phyloP scores from a whole-genome alignment of 805 yeast species.

The Pichia rugopelliculosa region DNA sequence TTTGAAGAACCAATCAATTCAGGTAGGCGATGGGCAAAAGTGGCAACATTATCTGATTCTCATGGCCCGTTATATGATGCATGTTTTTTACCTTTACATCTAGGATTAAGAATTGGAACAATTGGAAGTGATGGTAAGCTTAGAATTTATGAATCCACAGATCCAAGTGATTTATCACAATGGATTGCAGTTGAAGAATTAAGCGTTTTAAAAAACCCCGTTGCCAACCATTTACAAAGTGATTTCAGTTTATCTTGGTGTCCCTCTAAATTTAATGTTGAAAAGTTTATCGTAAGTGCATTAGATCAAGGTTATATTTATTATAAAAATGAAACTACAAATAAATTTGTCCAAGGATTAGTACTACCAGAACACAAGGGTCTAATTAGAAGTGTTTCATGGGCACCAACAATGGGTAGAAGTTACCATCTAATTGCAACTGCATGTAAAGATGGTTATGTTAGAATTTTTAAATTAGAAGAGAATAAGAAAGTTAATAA shows the following conservation, averaged over 20 bases:
- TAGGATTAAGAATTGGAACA: constrained; percentile 76
- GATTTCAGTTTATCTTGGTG: constrained; percentile 88
- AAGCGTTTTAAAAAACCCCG: constrained; percentile 57
- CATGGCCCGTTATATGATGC: constrained; percentile 85
- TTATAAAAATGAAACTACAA: constrained; percentile 38
- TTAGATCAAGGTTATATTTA: constrained; percentile 84
- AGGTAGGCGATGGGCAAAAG: constrained; percentile 77
- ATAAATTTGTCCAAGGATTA: constrained; percentile 47
- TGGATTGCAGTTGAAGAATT: constrained; percentile 78
- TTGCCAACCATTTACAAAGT: constrained; percentile 75
- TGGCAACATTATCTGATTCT: constrained; percentile 76
- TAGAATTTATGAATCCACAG: constrained; percentile 79
- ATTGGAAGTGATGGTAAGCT: constrained; percentile 86
- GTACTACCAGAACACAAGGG: constrained; percentile 80
- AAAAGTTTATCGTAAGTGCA: constrained; percentile 76
- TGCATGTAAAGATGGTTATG: constrained; percentile 90
- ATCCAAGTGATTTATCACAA: constrained; percentile 76
- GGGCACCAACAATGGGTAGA: constrained; percentile 98
- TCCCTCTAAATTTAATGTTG: constrained; percentile 74
- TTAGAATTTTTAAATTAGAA: constrained; percentile 71
- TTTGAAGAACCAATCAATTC: constrained; percentile 66
- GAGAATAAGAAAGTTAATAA: constrained; percentile 29
- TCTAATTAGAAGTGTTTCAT: constrained; percentile 76
- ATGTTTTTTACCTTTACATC: constrained; percentile 79
- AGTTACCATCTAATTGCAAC: constrained; percentile 85